Conservation (phyloP, 345 rosid genomes). For the Euphorbia lathyris region DNA sequence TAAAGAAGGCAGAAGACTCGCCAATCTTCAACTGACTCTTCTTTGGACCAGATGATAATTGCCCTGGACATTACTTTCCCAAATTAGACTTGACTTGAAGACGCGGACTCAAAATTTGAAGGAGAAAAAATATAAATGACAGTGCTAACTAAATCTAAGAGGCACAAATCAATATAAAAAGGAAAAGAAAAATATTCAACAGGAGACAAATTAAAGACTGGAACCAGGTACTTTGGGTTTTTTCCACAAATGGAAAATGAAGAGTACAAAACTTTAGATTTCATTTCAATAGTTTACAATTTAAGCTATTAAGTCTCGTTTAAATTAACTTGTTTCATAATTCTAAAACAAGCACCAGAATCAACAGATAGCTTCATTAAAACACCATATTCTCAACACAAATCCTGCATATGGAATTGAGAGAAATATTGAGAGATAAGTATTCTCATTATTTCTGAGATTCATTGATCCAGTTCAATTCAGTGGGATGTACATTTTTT, state of each 20-base stretch:
- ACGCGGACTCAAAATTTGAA: neutral
- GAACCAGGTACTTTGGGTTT: neutral
- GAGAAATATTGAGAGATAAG: no score
- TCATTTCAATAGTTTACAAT: neutral
- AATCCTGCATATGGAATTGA: no score
- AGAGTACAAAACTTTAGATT: neutral
- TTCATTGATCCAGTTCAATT: neutral
- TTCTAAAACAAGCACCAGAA: neutral
- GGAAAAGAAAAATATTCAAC: neutral
- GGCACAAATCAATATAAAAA: neutral
- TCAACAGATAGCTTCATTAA: neutral
- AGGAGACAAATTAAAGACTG: neutral
- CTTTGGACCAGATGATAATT: constrained; percentile 65
- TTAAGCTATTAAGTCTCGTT: neutral
- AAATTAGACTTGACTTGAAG: neutral
- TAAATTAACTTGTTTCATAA: neutral
- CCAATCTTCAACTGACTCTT: constrained; percentile 76
- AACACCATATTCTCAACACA: neutral
- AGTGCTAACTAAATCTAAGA: neutral
- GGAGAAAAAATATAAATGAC: neutral
- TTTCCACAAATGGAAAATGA: neutral
- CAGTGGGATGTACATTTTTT: neutral
- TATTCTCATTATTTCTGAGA: neutral
- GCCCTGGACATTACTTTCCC: constrained; percentile 40
- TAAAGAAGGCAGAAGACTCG: constrained; percentile 92